Conservation (phyloP, 108 stramenopile species). For the Cyclotella sp. region DNA sequence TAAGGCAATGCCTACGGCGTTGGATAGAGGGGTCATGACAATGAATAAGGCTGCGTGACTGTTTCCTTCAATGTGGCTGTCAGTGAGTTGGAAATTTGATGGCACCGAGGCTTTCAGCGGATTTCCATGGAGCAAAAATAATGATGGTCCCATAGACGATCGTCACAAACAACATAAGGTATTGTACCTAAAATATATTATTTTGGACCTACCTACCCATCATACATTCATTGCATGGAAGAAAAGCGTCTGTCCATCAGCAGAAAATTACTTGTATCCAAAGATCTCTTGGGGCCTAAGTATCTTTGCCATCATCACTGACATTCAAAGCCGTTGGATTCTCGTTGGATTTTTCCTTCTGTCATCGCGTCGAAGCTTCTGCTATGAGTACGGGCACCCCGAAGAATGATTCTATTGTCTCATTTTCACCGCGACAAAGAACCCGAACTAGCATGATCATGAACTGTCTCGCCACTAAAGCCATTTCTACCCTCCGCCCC, state of each 20-base stretch:
- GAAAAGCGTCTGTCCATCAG: conserved; percentile 10
- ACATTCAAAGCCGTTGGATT: conserved; percentile 1
- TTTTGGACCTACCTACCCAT: too few relatives aligned
- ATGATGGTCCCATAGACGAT: background rate
- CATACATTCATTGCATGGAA: background rate
- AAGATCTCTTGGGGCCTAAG: background rate
- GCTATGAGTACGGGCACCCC: too few relatives aligned
- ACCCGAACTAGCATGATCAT: conserved; percentile 30
- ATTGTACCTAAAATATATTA: too few relatives aligned
- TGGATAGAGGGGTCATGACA: conserved; percentile 27
- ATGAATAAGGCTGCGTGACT: background rate
- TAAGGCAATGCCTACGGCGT: conserved; percentile 25
- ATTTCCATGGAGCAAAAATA: conserved; percentile 25
- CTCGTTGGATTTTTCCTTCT: too few relatives aligned
- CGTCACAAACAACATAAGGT: too few relatives aligned
- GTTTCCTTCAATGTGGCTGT: background rate
- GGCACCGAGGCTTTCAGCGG: background rate
- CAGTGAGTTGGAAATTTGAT: background rate
- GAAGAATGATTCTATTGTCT: too few relatives aligned
- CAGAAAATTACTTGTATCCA: too few relatives aligned
- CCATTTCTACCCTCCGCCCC: conserved; percentile 20
- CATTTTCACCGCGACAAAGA: too few relatives aligned
- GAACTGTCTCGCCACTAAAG: conserved; percentile 40
- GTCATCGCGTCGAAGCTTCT: too few relatives aligned
- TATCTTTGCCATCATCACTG: conserved; percentile 15